phyloP scores from a whole-genome alignment of 148 eudicot species.

The Spergularia marina region DNA sequence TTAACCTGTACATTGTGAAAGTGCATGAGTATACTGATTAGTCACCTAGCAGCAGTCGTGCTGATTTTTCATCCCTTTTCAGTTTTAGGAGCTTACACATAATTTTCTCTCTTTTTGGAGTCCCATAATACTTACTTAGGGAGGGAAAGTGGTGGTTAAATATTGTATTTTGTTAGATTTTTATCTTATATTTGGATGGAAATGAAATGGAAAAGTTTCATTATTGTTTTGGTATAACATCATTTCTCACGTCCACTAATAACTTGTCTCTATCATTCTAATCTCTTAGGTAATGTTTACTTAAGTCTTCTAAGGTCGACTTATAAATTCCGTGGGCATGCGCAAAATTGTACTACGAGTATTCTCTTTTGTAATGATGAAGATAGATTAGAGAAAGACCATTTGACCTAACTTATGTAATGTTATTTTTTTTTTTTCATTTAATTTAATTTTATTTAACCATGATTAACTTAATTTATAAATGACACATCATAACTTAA shows the following conservation, averaged over 20 bases:
- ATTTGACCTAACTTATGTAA: too few species aligned
- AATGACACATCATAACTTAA: too few species aligned
- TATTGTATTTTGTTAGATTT: neutral
- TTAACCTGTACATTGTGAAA: neutral
- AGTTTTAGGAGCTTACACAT: neutral
- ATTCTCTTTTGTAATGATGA: too few species aligned
- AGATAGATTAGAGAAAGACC: too few species aligned
- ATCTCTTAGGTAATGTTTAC: constrained; percentile 6
- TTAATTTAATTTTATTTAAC: too few species aligned
- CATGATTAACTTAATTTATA: too few species aligned
- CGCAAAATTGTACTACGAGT: too few species aligned
- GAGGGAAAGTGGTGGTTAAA: constrained; percentile 2
- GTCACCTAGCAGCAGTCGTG: neutral
- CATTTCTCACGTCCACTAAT: constrained; percentile 2
- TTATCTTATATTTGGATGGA: neutral
- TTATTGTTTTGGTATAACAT: neutral
- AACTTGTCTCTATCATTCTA: constrained; percentile 6
- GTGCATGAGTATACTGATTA: neutral
- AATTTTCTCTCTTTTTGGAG: neutral
- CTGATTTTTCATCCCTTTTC: neutral
- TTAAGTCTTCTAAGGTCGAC: too few species aligned
- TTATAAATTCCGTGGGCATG: too few species aligned
- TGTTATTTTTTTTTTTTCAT: too few species aligned
- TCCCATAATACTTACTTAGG: neutral
- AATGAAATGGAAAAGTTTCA: neutral